phyloP scores from a whole-genome alignment of 176 grass and related monocot species.

The Tillandsia leiboldiana region DNA sequence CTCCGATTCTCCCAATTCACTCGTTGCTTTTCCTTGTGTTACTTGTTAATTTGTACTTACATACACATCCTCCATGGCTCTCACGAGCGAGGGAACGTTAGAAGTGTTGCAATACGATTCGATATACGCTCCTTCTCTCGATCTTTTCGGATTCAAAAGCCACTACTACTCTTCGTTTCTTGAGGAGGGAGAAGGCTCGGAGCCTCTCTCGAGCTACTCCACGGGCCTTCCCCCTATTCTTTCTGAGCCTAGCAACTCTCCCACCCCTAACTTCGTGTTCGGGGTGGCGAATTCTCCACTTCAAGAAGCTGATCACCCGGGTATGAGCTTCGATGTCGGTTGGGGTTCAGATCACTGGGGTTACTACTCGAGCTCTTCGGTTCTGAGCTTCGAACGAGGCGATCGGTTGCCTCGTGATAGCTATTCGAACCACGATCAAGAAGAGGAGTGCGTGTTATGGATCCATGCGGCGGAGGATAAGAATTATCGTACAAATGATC shows the following conservation, averaged over 20 bases:
- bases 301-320: constrained; percentile 24
- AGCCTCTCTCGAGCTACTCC: constrained; percentile 18
- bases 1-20: background rate
- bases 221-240: constrained; percentile 24
- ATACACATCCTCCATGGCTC: constrained; percentile 24
- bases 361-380: constrained; percentile 63
- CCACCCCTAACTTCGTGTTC: constrained; percentile 12
- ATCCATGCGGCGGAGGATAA: constrained; percentile 46
- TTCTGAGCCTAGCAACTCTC: constrained; percentile 27
- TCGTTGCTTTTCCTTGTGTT: background rate
- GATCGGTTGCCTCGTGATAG: constrained; percentile 1
- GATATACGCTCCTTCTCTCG: constrained; percentile 48
- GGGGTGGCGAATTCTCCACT: constrained; percentile 10
- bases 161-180: constrained; percentile 11
- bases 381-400: constrained; percentile 76
- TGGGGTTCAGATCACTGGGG: constrained; percentile 14
- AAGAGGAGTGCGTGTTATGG: constrained; percentile 61
- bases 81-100: constrained; percentile 37
- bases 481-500: background rate
- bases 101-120: constrained; percentile 19
- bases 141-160: constrained; percentile 43
- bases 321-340: constrained; percentile 16
- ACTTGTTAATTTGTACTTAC: background rate
- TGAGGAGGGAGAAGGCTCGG: constrained; percentile 21
- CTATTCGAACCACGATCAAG: background rate